These are phyloP conservation scores for Immersiporthe knoxdaviesiana DNA, from an alignment of 2,329 filamentous ascomycete genomes.

Conservation along the genomic window DNA sequence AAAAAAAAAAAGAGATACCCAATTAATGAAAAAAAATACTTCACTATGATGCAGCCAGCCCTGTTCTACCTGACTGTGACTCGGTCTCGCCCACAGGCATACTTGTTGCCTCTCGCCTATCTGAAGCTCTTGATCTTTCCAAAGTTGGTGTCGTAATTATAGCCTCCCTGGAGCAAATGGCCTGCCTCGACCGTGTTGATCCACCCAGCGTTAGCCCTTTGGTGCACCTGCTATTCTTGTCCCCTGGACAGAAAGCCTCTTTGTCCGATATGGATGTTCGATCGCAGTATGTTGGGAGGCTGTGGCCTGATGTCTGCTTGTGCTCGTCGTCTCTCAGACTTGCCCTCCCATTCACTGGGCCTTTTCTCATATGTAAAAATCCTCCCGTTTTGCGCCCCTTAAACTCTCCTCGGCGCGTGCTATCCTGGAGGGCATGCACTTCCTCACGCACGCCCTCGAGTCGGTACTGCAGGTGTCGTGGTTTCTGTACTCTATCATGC, in stretches of 20 bases:
- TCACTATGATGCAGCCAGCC: not conserved
- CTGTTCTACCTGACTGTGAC: not conserved
- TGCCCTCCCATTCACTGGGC: not conserved
- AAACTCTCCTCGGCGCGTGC: not conserved
- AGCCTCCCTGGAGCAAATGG: not conserved
- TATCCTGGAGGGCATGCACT: not conserved
- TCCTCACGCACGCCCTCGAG: conserved; percentile 6
- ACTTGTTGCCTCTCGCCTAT: accelerated
- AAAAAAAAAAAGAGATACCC: not conserved
- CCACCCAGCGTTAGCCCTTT: too few relatives aligned
- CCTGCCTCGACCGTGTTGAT: not conserved
- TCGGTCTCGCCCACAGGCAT: not conserved
- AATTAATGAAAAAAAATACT: not conserved
- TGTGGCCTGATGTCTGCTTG: not conserved
- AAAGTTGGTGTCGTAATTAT: not conserved
- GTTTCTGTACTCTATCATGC: conserved; percentile 6
- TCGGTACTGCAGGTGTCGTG: conserved; percentile 1
- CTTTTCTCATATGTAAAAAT: not conserved
- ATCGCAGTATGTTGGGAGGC: not conserved
- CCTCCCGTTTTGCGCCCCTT: not conserved
- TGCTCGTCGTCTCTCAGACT: not conserved
- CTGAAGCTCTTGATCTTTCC: not conserved
- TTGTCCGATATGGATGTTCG: not conserved
- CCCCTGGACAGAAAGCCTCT: not conserved
- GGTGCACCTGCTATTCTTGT: not conserved